phyloP scores from a whole-genome alignment of 2,329 filamentous ascomycete genomes.

The Neonectria punicea region DNA sequence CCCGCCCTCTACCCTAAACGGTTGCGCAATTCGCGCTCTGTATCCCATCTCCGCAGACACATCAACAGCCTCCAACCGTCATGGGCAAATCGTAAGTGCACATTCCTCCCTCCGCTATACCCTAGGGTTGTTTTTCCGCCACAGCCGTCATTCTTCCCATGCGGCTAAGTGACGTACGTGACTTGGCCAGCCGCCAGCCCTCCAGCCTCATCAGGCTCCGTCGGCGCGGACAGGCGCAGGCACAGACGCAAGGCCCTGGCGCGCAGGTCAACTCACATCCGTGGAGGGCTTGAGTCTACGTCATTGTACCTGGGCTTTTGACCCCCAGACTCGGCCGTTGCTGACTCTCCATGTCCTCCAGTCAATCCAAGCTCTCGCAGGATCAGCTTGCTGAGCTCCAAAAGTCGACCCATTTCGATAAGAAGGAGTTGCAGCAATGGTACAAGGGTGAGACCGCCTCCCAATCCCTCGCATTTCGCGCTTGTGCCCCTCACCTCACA shows the following conservation, averaged over 20 bases:
- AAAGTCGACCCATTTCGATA: conserved; percentile 97
- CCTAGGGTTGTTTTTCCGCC: neutral
- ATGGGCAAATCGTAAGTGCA: conserved; percentile 68
- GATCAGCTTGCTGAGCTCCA: conserved; percentile 96
- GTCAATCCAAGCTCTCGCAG: conserved; percentile 97
- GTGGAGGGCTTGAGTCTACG: conserved; percentile 37
- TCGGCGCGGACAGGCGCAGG: conserved; percentile 11
- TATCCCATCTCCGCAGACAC: conserved; percentile 26
- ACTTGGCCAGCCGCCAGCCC: conserved; percentile 12
- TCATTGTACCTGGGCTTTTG: conserved; percentile 34
- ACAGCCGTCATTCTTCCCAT: conserved; percentile 3
- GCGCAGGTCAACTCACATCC: conserved; percentile 32
- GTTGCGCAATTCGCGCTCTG: conserved; percentile 43
- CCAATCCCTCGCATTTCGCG: conserved; percentile 3
- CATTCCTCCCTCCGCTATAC: neutral
- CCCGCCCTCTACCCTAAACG: conserved; percentile 24
- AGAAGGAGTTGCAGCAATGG: conserved; percentile 99
- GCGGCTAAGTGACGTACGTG: conserved; percentile 19
- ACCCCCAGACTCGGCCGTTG: conserved; percentile 22
- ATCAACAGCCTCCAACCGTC: conserved; percentile 21
- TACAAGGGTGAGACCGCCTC: conserved; percentile 82
- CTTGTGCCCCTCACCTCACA: conserved; percentile 12
- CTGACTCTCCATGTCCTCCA: conserved; percentile 53
- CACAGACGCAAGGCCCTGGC: conserved; percentile 18
- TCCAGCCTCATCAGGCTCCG: conserved; percentile 28